Evolutionary conservation across 805 yeast species (phyloP), one percentile per base, ranked within the genome.

Genomic region (Hanseniaspora guilliermondii): DNA sequence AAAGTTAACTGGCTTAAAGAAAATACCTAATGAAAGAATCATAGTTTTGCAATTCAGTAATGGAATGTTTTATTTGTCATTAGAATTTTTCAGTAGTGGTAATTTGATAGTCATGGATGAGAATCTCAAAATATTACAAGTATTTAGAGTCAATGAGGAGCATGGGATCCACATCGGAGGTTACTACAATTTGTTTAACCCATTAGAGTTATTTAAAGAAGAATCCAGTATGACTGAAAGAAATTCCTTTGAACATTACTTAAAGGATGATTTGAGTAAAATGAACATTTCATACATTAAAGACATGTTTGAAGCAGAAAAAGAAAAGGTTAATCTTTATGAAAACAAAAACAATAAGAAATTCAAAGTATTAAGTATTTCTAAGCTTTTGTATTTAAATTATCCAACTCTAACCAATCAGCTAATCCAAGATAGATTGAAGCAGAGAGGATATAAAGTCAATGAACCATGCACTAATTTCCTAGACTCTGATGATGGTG

Each of bases 1-100:
- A 65, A 73, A 97, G 57, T 71, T 91, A 44, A 77, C 93, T 1
- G 76, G 77, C 37, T 70, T 91, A 44, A 78, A 76, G 59, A 95
- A 88, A 60, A 77, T 91, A 4, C 83, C 80, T 0, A 77, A 80
- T 61, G 96, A 88, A 64, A 76, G 97, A 66, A 79, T 87, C n/a
- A 71, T 87, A 44, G 95, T 88, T 0, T 67, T 91, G 45, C 80
- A 86, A 57, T 91, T 91, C 68, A 80, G 89, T 45, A 95, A 87
- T 61, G 96, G 96, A 2, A 62, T 78, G 52, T 80, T 70, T 62
- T 83, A 85, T 60, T 70, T 91, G 59, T 95, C 87, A 0, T 68
- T 91, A 53, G 98, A 91, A 67, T 91, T 91, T 62, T 91, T 89
- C 70, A 85, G 96, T 64, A 96, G 96, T 2, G 98, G 98, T 27